phyloP scores from a whole-genome alignment of 495 filamentous ascomycete species.

The Wilcoxina mikolae region DNA sequence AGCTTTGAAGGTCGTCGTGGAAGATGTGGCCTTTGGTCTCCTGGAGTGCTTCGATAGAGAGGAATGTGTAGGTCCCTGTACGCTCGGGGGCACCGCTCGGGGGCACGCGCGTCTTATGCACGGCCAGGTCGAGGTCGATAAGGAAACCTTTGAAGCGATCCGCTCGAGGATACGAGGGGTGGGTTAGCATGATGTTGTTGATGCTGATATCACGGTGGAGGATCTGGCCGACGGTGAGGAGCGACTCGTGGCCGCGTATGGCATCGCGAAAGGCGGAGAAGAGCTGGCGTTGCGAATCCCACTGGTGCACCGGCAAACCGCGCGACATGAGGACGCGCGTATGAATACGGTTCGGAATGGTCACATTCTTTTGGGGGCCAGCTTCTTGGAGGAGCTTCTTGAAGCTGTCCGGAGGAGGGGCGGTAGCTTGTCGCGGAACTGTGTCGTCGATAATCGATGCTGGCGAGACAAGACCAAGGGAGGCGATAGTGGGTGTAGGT shows the following conservation, averaged over 20 bases:
- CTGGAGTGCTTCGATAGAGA: slow-evolving; percentile 14
- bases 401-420: not conserved
- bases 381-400: not conserved
- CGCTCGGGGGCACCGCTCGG: slow-evolving; percentile 12
- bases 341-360: not conserved
- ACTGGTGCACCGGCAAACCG: not conserved
- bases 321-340: not conserved
- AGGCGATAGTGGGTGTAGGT: too few relatives aligned
- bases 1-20: slow-evolving; percentile 16
- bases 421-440: not conserved
- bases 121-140: slow-evolving; percentile 20
- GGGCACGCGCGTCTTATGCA: not conserved
- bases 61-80: slow-evolving; percentile 14
- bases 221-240: not conserved
- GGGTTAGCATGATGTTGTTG: slow-evolving; percentile 16
- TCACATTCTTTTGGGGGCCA: not conserved
- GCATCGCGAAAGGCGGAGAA: slow-evolving; percentile 3
- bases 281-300: not conserved
- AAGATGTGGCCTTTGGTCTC: slow-evolving; percentile 9
- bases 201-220: slow-evolving; percentile 21
- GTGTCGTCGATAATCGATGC: not conserved
- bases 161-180: not conserved
- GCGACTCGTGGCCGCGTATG: slow-evolving; percentile 4
- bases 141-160: slow-evolving; percentile 14
- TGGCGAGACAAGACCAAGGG: too few relatives aligned